Evolutionary conservation across 2,329 filamentous ascomycete species (phyloP), one percentile per base, ranked within the genome.

Genomic region (Ophiostoma perfectum): DNA sequence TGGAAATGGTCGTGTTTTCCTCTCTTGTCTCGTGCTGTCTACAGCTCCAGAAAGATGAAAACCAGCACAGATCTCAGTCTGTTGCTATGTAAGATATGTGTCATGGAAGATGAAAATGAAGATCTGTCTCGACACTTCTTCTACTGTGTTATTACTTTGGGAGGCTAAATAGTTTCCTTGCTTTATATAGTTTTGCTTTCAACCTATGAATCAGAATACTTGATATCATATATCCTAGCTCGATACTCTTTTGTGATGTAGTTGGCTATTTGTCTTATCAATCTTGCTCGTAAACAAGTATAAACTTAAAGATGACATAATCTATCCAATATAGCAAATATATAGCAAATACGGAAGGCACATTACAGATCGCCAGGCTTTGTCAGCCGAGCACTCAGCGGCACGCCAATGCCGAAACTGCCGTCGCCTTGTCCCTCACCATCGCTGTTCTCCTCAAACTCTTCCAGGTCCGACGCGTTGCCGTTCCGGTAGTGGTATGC

Each of bases 391-490:
- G 42, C 8, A 18, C 38, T 42, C 68, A 18, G 71, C 71, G n/a
- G 77, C 71, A 66, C 75, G 27, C 55, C 55, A 60, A 60, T 60
- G 4, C 55, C 55, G 5, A 60, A 60, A 38, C 27, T 60, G 55
- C 55, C 55, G 27, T 60, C 39, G 39, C 60, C 71, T 60, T 75
- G 68, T 47, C 77, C 76, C 52, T 78, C 75, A 38, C 79, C 78
- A 76, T 38, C 74, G 27, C 81, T 74, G 6, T 76, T 75, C 27
- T 81, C 75, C 67, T 82, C 82, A 67, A 81, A 85, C 72, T 86
- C 84, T 72, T 86, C 84, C 7, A 82, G 77, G 71, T 86, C 84
- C 2, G 84, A 85, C 8, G 82, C 83, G 66, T 85, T 83, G 38
- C 77, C 77, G 27, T 79, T 84, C 60, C 82, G 80, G 74, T 83